These are phyloP conservation scores for Chalaropsis thielavioides DNA, from an alignment of 2,329 filamentous ascomycete genomes.

Conservation along the genomic window DNA sequence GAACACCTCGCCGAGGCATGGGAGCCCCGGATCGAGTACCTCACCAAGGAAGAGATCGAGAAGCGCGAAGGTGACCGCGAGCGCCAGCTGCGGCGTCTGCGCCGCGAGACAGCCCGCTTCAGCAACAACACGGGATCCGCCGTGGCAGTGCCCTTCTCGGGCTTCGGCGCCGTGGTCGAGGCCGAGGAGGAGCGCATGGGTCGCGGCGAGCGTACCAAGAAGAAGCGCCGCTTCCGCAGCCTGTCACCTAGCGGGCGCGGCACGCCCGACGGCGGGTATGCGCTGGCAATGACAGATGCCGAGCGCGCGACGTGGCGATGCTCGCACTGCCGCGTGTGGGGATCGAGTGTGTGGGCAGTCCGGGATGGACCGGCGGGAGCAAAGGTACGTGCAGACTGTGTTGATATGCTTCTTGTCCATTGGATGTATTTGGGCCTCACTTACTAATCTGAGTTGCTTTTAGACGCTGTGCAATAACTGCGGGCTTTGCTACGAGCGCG, in stretches of 20 bases:
- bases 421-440: constrained; percentile 9
- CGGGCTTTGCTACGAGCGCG: constrained; percentile 74
- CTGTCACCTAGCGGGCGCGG: constrained; percentile 67
- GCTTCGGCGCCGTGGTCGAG: constrained; percentile 37
- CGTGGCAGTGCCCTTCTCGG: constrained; percentile 51
- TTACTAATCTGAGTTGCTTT: constrained; percentile 20
- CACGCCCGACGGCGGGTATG: constrained; percentile 69
- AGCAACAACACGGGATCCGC: constrained; percentile 72
- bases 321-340: constrained; percentile 74
- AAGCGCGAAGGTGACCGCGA: constrained; percentile 91
- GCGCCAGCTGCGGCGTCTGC: constrained; percentile 69
- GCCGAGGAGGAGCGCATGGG: constrained; percentile 73
- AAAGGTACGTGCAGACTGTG: constrained; percentile 43
- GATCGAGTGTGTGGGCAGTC: constrained; percentile 85
- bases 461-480: constrained; percentile 88
- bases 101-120: constrained; percentile 84
- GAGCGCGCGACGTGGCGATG: constrained; percentile 81
- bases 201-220: constrained; percentile 82
- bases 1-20: constrained; percentile 75
- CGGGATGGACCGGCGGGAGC: constrained; percentile 76
- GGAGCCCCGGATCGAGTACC: constrained; percentile 65
- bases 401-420: constrained; percentile 16
- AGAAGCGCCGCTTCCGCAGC: constrained; percentile 84
- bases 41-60: constrained; percentile 94
- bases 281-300: constrained; percentile 54